Evolutionary conservation across 2,329 filamentous ascomycete species (phyloP), one percentile per base, ranked within the genome.

Genomic region (Rutstroemia sydowiana): DNA sequence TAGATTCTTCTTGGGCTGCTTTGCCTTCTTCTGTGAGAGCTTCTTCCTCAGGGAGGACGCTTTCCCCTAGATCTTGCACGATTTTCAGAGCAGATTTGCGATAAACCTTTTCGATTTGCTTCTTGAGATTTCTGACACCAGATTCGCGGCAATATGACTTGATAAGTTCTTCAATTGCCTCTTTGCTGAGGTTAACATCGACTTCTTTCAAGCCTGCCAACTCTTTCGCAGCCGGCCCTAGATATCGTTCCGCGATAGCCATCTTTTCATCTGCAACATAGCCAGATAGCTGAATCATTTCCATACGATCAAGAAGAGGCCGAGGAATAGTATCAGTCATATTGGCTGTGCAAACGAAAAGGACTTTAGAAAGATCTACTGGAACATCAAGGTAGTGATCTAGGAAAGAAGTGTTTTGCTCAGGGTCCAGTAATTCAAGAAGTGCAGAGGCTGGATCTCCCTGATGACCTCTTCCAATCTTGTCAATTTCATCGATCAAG

Each of bases 381-480:
- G 93, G 93, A 0, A 98, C 90, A 68, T 98, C 93, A 80, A 98
- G 89, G 72, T 98, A 98, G 69, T 98, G 93, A 63, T 98, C 93
- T 57, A 98, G 71, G 79, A 98, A 98, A 21, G 91, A 96, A 66
- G 77, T 90, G 73, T 98, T 98, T 68, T 98, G 93, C 70, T 98
- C 93, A 0, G 93, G 93, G 61, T 98, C 93, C 16, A 98, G 82
- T 46, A 98, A 72, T 68, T 98, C 93, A 3, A 98, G 80, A 48
- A 98, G 76, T 28, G 93, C 93, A 18, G 92, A 96, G 1, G 93
- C 89, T 13, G 95, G 95, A 64, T 98, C 93, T 23, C 93, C 93
- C 71, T 97, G 93, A 66, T 96, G 93, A 5, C 93, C 93, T 52
- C 90, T 84, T 30, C 93, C 93, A 66, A 98, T 95, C 74, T 98